Base-by-base conservation (phyloP, 2,329 filamentous ascomycete genomes). In the Trichothecium roseum region DNA sequence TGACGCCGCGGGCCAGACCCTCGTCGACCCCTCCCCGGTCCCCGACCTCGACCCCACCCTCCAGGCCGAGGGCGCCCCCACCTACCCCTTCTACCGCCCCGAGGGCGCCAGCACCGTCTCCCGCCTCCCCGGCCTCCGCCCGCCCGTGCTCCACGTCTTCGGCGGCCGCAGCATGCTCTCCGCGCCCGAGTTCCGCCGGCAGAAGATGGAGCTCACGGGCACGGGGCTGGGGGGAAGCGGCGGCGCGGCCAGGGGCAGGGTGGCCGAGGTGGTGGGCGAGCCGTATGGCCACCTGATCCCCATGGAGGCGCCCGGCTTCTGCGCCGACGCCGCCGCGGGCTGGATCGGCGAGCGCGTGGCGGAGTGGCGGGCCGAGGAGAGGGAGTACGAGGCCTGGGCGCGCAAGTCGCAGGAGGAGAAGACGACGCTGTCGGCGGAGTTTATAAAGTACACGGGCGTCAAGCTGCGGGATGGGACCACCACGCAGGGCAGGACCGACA, bases 271-370 rank as follows among this genome's bases (percentile, higher is more conserved):
- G 5, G 63, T 75, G 13, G 57, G 91, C 7, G 60, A 80, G 18
- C 70, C 69, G 0, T 66, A 69, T 5, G 86, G 88, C 0, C 89
- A 96, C 56, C 57, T 95, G 29, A 74, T 95, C 18, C 81, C 88
- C 0, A 84, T 94, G 74, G 87, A 94, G 57, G 71, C 73, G 28
- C 82, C 84, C 0, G 62, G 49, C 3, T 65, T 74, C 48, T 82
- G 79, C 42, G 88, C 85, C 2, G 63, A 71, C 39, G 56, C 70
- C 14, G 68, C 72, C 0, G 70, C 69, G 0, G 50, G 53, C 18
- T 84, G 77, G 66, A 55, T 84, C 37, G 64, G 55, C 0, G 47
- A 50, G n/a, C 75, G 81, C 51, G 43, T 83, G 42, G 52, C 58
- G 29, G 55, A 63, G 18, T 83, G 78, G 74, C 59, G 64, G 42